phyloP scores from a whole-genome alignment of 192 early-diverging fungal genomes.

The Backusella tarrabulga region DNA sequence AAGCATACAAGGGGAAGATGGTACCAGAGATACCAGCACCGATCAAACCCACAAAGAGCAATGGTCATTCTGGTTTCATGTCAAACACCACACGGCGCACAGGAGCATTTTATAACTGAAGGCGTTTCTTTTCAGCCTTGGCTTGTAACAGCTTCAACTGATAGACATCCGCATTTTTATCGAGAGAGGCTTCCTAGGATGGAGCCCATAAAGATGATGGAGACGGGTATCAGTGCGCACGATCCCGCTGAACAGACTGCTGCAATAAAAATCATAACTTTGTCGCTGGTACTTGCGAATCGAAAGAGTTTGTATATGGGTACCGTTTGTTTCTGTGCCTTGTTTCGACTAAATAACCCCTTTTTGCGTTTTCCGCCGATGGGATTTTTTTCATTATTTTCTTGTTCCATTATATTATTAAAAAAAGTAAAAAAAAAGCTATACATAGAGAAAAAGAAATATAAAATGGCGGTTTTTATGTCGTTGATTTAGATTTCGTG shows the following conservation, averaged over 20 bases:
- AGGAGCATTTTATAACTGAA: slow-evolving; percentile 50
- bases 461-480: too few relatives aligned
- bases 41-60: slow-evolving; percentile 56
- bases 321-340: slow-evolving; percentile 46
- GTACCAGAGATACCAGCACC: slow-evolving; percentile 66
- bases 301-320: slow-evolving; percentile 62
- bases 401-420: too few relatives aligned
- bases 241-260: slow-evolving; percentile 10
- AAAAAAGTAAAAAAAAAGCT: too few relatives aligned
- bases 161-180: slow-evolving; percentile 26
- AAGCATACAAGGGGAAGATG: slow-evolving; percentile 77
- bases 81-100: slow-evolving; percentile 46
- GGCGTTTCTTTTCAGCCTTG: slow-evolving; percentile 34
- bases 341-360: slow-evolving; percentile 3
- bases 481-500: too few relatives aligned
- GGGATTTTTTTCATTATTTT: not conserved
- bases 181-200: too few relatives aligned
- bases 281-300: slow-evolving; percentile 44
- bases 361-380: not conserved
- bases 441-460: too few relatives aligned
- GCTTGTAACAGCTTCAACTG: slow-evolving; percentile 29
- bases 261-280: slow-evolving; percentile 17
- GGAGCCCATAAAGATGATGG: slow-evolving; percentile 32
- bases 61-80: slow-evolving; percentile 52
- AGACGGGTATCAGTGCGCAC: slow-evolving; percentile 25